These are phyloP conservation scores for Tuber brumale DNA, from an alignment of 495 filamentous ascomycete genomes.

Conservation along the genomic window DNA sequence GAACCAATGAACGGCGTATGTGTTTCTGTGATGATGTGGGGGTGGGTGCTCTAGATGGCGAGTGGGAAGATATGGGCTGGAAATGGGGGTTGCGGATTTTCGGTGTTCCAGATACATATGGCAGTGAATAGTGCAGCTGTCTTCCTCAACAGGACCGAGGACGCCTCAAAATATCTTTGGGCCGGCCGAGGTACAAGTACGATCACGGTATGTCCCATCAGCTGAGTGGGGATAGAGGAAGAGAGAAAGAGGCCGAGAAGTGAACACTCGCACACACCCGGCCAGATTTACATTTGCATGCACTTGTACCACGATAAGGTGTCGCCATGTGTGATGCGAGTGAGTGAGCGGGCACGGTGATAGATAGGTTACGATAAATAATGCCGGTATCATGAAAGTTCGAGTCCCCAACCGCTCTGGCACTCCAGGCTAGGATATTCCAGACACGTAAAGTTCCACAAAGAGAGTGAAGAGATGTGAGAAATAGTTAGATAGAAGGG, in stretches of 20 bases:
- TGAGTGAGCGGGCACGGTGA: neutral
- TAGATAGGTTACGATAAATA: neutral
- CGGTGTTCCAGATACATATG: neutral
- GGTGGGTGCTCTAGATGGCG: neutral
- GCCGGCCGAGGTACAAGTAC: neutral
- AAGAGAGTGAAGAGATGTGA: neutral
- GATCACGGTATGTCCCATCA: neutral
- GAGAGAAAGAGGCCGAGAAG: neutral
- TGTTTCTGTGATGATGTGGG: neutral
- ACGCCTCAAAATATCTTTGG: neutral
- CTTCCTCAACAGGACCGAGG: neutral
- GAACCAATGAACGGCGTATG: neutral
- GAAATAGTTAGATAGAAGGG: neutral
- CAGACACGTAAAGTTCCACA: neutral
- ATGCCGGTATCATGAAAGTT: neutral
- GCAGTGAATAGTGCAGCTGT: neutral
- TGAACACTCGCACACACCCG: neutral
- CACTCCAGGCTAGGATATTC: neutral
- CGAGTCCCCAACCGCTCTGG: neutral
- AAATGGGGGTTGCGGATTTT: neutral
- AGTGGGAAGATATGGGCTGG: neutral
- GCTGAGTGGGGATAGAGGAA: neutral
- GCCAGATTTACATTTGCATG: neutral
- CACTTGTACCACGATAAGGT: neutral
- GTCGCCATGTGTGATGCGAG: neutral